These are phyloP conservation scores for Alternaria consortialis DNA, from an alignment of 2,329 filamentous ascomycete species.

Conservation along the genomic window DNA sequence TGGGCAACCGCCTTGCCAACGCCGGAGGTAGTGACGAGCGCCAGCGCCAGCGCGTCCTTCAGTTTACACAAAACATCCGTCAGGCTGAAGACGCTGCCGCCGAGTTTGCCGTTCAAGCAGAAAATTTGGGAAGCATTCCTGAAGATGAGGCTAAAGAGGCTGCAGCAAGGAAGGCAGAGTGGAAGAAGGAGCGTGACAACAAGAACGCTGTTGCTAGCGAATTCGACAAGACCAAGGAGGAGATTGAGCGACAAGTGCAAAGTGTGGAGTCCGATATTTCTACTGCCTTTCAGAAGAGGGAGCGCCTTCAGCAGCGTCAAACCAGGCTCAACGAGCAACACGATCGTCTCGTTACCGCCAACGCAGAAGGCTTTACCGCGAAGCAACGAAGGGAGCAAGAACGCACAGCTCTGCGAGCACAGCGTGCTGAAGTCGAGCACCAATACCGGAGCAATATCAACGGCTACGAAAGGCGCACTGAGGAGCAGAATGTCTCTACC, in stretches of 20 bases:
- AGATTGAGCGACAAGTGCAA: conserved; percentile 70
- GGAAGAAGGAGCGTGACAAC: conserved; percentile 63
- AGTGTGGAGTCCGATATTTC: conserved; percentile 70
- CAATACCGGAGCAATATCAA: conserved; percentile 53
- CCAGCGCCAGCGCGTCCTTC: conserved; percentile 75
- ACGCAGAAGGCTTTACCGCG: conserved; percentile 70
- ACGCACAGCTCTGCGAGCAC: conserved; percentile 48
- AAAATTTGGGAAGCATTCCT: conserved; percentile 70
- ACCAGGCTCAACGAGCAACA: conserved; percentile 77
- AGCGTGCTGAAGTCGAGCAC: conserved; percentile 47
- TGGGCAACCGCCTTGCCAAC: conserved; percentile 70
- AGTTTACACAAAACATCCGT: conserved; percentile 77
- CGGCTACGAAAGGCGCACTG: conserved; percentile 50
- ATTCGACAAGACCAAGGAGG: conserved; percentile 69
- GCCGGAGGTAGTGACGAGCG: conserved; percentile 79
- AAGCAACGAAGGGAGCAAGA: conserved; percentile 60
- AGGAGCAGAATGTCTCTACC: conserved; percentile 49
- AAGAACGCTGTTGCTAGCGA: conserved; percentile 62
- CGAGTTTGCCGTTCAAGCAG: conserved; percentile 67
- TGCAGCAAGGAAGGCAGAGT: conserved; percentile 65
- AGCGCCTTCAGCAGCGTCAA: conserved; percentile 76
- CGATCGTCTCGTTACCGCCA: conserved; percentile 74
- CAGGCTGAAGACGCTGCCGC: conserved; percentile 71
- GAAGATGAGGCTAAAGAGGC: conserved; percentile 68
- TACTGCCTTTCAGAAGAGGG: conserved; percentile 71